Percentiles rank a stretch among this genome's conserved stretches.
Evolutionary conservation across 2,329 filamentous ascomycete species (phyloP).

Genomic region (Calonectria naviculata): DNA sequence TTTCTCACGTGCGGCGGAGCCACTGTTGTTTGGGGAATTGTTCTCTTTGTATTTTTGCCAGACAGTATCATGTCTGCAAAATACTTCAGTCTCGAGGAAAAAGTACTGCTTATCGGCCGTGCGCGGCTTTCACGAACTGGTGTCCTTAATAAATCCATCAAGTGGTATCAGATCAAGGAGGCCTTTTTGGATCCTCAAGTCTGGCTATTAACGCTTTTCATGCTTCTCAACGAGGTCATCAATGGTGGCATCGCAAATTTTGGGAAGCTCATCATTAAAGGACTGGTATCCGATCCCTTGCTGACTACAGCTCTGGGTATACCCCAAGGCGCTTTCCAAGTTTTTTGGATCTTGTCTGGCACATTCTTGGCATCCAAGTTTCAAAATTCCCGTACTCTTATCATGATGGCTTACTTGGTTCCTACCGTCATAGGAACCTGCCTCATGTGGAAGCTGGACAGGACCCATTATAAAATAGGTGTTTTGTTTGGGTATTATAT

Average conservation of each 20-base stretch:
- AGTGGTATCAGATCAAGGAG: slow-evolving; percentile 58
- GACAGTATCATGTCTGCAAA: slow-evolving; percentile 52
- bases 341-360: slow-evolving; percentile 61
- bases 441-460: slow-evolving; percentile 60
- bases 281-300: slow-evolving; percentile 45
- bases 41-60: slow-evolving; percentile 56
- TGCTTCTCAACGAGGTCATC: slow-evolving; percentile 63
- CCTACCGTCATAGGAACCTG: slow-evolving; percentile 60
- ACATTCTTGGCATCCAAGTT: slow-evolving; percentile 61
- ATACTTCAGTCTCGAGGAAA: slow-evolving; percentile 28
- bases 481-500: slow-evolving; percentile 64
- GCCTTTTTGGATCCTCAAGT: slow-evolving; percentile 60
- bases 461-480: slow-evolving; percentile 51
- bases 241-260: slow-evolving; percentile 66
- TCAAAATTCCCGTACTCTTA: slow-evolving; percentile 57
- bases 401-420: slow-evolving; percentile 61
- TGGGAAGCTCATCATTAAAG: slow-evolving; percentile 63
- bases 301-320: slow-evolving; percentile 62
- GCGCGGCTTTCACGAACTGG: slow-evolving; percentile 60
- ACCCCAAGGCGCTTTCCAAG: slow-evolving; percentile 62
- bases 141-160: slow-evolving; percentile 58
- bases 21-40: slow-evolving; percentile 58
- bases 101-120: slow-evolving; percentile 67
- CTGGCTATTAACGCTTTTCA: slow-evolving; percentile 63
- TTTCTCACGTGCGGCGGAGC: slow-evolving; percentile 60